phyloP scores from a whole-genome alignment of 495 filamentous ascomycete species.

The Ascodesmis nigricans region DNA sequence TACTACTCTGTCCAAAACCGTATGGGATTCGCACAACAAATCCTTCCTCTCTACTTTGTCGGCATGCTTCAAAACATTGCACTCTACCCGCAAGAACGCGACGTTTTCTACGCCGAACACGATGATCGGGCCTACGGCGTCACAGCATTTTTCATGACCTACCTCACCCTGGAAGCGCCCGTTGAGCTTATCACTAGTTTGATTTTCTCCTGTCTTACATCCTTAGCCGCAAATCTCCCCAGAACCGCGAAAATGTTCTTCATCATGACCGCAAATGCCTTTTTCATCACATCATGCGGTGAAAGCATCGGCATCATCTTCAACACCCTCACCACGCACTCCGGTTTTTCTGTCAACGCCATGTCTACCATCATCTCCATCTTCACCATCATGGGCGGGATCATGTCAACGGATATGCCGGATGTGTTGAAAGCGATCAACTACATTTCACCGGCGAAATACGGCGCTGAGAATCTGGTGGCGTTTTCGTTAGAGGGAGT shows the following conservation, averaged over 20 bases:
- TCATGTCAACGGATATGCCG: conserved; percentile 45
- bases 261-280: conserved; percentile 40
- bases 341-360: conserved; percentile 51
- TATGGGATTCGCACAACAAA: conserved; percentile 46
- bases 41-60: conserved; percentile 47
- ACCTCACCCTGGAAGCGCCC: conserved; percentile 43
- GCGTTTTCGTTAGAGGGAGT: conserved; percentile 35
- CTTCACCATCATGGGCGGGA: conserved; percentile 42
- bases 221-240: conserved; percentile 38
- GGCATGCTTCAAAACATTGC: conserved; percentile 61
- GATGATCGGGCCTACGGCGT: conserved; percentile 44
- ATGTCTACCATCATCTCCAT: conserved; percentile 41
- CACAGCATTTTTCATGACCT: conserved; percentile 44
- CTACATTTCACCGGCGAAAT: conserved; percentile 47
- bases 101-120: conserved; percentile 49
- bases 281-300: conserved; percentile 49
- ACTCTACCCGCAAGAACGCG: conserved; percentile 44
- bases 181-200: conserved; percentile 42
- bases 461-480: conserved; percentile 38
- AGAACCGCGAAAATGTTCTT: conserved; percentile 40
- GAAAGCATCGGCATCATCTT: conserved; percentile 63
- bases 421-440: conserved; percentile 43
- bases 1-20: conserved; percentile 47
- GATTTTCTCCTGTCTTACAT: conserved; percentile 38
- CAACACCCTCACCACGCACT: conserved; percentile 50